Evolutionary conservation across 768 basidiomycete genomes (phyloP), one percentile per base, ranked within the genome.

Genomic region (Paxillus involutus): DNA sequence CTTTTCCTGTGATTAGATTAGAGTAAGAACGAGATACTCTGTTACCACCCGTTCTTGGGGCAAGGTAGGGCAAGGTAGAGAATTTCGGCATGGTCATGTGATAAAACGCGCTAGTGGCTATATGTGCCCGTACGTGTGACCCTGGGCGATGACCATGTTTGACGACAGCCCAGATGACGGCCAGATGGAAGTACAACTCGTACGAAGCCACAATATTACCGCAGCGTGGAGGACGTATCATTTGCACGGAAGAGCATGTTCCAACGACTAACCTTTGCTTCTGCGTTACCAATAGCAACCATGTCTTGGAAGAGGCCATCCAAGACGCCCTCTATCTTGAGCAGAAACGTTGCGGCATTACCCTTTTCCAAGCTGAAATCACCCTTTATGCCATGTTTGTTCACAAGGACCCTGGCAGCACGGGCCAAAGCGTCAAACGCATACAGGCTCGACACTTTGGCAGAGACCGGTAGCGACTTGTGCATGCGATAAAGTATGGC

Each of bases 381-480:
- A 59, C 77, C 81, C 58, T 80, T 75, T 26, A 84, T 66, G 48
- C 78, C 76, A 49, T 82, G 80, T 69, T 94, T 94, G 63, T 75
- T 84, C 43, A 77, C 83, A 44, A 84, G 78, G 54, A 77, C 76
- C 55, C 85, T 80, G 17, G 93, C 92, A 16, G 88, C 94, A 53
- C 96, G 86, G 41, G 92, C 83, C 56, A 99, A 79, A 17, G 95
- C 91, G 73, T 99, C 95, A 67, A 99, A 91, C 39, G 88, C 85
- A 72, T 98, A 99, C 47, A 99, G 78, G 73, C 93, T 94, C 37
- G 83, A 85, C 55, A 95, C 82, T 68, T 98, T 96, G 58, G 80
- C 77, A 11, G 79, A 62, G 14, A 81, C 71, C 4, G 84, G 73
- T 35, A 96, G 77, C 9, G 85, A 81, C 71, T 89, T 92, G 75